Percentiles rank a stretch among this genome's conserved stretches.
phyloP scores from a whole-genome alignment of 2,329 filamentous ascomycete genomes.

The Neofusicoccum umdonicola region DNA sequence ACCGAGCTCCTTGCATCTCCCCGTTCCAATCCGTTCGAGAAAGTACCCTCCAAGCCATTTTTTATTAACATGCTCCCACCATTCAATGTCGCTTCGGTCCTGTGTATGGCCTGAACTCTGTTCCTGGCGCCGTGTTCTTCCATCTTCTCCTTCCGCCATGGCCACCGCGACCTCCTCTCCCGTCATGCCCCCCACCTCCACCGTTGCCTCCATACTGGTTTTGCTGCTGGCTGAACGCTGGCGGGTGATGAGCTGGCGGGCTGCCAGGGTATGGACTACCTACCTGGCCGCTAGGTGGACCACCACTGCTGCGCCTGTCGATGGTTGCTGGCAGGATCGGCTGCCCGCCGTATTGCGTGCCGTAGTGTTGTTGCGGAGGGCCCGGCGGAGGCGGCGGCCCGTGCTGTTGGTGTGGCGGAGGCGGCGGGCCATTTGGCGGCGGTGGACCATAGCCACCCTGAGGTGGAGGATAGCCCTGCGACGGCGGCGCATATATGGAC shows the following conservation, averaged over 20 bases:
- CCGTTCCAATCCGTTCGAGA: background rate
- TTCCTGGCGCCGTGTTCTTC: slow-evolving; percentile 6
- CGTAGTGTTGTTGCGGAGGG: slow-evolving; percentile 2
- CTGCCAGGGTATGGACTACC: slow-evolving; percentile 3
- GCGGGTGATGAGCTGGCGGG: slow-evolving; percentile 3
- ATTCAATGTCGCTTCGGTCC: slow-evolving; percentile 9
- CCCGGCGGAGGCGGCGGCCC: slow-evolving; percentile 9
- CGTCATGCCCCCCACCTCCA: background rate
- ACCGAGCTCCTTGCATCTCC: background rate
- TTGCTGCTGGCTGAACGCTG: slow-evolving; percentile 17
- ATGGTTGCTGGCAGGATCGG: slow-evolving; percentile 40
- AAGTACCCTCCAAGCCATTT: background rate
- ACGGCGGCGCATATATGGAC: slow-evolving; percentile 12
- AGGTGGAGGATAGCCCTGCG: slow-evolving; percentile 2
- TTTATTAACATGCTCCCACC: background rate
- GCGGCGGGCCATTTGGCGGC: background rate
- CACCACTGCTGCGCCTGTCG: slow-evolving; percentile 22
- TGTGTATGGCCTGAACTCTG: slow-evolving; percentile 15
- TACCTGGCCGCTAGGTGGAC: background rate
- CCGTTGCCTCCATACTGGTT: slow-evolving; percentile 2
- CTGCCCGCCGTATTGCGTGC: slow-evolving; percentile 37
- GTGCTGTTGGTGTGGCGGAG: background rate
- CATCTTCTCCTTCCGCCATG: slow-evolving; percentile 5
- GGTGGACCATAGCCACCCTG: slow-evolving; percentile 4
- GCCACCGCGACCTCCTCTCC: background rate